Evolutionary conservation across 805 yeast genomes (phyloP), one percentile per base, ranked within the genome.

Genomic region (Scheffersomyces coipomensis): DNA sequence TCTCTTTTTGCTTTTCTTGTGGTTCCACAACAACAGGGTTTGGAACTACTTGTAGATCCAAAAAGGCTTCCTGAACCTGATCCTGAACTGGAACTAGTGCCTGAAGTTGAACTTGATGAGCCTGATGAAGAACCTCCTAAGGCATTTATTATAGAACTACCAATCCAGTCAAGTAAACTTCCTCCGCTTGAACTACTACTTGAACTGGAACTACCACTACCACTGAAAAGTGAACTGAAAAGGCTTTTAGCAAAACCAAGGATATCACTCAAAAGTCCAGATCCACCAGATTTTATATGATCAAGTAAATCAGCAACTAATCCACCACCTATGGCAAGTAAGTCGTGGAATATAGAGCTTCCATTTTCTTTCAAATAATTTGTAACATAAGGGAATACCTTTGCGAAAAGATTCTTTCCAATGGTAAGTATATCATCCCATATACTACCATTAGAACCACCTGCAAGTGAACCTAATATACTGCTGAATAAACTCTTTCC

Each of bases 1-100:
- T 42, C 46, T 42, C 50, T 46, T 48, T 44, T 48, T 24, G 42
- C 42, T 12, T 37, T 33, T 31, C 35, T 34, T 25, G 39, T 31
- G 4, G 19, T 39, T 25, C 43, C n/a, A 17, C 45, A 35, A 32
- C 49, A 45, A 29, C 35, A 35, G 19, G n/a, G 11, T 24, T 30
- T 32, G 23, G 30, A n/a, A 5, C 11, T 6, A 5, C 38, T 19
- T 8, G 49, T 33, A 4, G 46, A 17, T 31, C 33, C 26, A 15
- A 34, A 26, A 22, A 33, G 11, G 5, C 41, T 23, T n/a, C 34
- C 18, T 12, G 40, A 23, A 8, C 34, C 19, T 6, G 42, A n/a
- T 23, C 33, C 33, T 21, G 34, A 10, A 21, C 40, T 27, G 17
- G 32, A 26, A 32, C 37, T 25, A 3, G 40, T 18, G 18, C 38